Conservation (phyloP, 768 basidiomycete species). For the Leccinum incarnatum region DNA sequence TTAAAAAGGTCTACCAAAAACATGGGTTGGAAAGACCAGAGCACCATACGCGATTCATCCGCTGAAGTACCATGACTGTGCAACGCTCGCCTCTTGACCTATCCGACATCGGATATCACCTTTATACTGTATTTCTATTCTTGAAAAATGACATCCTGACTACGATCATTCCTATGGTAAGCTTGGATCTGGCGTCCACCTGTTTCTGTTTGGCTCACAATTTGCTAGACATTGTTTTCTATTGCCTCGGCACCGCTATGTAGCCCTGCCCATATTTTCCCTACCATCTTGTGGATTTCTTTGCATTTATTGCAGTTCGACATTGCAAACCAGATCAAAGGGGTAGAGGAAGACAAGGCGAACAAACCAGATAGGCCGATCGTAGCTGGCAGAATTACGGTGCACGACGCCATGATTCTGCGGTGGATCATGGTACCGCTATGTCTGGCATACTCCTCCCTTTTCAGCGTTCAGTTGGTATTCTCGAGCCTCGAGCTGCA, state of each 20-base stretch:
- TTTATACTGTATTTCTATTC: conserved; percentile 38
- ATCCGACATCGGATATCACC: conserved; percentile 15
- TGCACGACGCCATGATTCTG: conserved; percentile 32
- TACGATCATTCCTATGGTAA: conserved; percentile 44
- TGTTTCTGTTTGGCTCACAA: not conserved
- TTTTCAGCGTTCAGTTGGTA: conserved; percentile 32
- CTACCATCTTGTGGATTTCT: conserved; percentile 42
- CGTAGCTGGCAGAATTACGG: conserved; percentile 41
- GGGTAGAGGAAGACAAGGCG: conserved; percentile 37
- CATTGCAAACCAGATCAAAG: conserved; percentile 18
- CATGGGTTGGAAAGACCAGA: not conserved
- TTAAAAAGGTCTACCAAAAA: not conserved
- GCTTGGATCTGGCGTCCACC: conserved; percentile 1
- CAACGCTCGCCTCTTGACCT: conserved; percentile 2
- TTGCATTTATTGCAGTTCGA: conserved; percentile 44
- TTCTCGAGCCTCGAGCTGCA: conserved; percentile 35
- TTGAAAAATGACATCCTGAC: conserved; percentile 47
- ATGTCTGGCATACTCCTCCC: conserved; percentile 35
- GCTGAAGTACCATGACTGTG: conserved; percentile 16
- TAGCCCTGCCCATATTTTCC: conserved; percentile 15
- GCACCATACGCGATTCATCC: not conserved
- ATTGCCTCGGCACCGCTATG: conserved; percentile 29
- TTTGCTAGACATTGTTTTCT: not conserved
- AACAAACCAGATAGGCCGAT: conserved; percentile 48
- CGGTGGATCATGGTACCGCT: conserved; percentile 35